Conservation (phyloP, 805 yeast species). For the Yarrowia sp. region DNA sequence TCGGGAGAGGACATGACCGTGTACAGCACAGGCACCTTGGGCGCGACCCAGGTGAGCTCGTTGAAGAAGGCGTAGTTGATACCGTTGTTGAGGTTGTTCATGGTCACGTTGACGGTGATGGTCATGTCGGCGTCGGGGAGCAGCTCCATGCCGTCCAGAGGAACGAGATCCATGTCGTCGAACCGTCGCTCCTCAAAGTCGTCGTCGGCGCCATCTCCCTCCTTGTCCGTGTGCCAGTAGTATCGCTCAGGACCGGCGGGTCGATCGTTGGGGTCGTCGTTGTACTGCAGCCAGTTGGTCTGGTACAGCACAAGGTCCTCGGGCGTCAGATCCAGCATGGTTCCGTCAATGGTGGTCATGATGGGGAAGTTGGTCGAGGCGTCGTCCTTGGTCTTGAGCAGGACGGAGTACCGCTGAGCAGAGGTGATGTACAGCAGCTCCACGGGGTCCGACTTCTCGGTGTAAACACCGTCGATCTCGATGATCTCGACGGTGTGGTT, state of each 20-base stretch:
- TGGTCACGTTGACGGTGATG: conserved; percentile 67
- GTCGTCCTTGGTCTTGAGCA: conserved; percentile 67
- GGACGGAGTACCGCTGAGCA: conserved; percentile 87
- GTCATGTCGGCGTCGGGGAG: conserved; percentile 63
- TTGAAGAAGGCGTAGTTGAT: conserved; percentile 96
- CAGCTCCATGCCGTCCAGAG: conserved; percentile 54
- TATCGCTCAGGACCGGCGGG: conserved; percentile 47
- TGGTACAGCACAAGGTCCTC: conserved; percentile 62
- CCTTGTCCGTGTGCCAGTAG: conserved; percentile 30
- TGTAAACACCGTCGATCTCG: conserved; percentile 89
- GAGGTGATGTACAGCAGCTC: conserved; percentile 73
- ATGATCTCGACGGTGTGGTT: conserved; percentile 83
- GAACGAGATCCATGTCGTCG: conserved; percentile 78
- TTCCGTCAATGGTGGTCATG: conserved; percentile 74
- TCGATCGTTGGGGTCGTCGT: conserved; percentile 50
- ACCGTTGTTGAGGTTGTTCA: conserved; percentile 87
- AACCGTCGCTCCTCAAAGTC: conserved; percentile 44
- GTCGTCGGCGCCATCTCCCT: conserved; percentile 46
- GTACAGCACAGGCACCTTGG: conserved; percentile 82
- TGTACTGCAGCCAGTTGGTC: conserved; percentile 71
- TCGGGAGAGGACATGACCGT: conserved; percentile 68
- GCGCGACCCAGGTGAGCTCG: conserved; percentile 70
- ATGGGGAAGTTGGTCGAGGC: conserved; percentile 70
- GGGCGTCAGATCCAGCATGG: conserved; percentile 78
- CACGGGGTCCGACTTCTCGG: conserved; percentile 64